Percentiles rank a stretch among this genome's conserved stretches.
Conservation (phyloP, 176 grass and related monocot species). For the Chrysopogon serrulatus region DNA sequence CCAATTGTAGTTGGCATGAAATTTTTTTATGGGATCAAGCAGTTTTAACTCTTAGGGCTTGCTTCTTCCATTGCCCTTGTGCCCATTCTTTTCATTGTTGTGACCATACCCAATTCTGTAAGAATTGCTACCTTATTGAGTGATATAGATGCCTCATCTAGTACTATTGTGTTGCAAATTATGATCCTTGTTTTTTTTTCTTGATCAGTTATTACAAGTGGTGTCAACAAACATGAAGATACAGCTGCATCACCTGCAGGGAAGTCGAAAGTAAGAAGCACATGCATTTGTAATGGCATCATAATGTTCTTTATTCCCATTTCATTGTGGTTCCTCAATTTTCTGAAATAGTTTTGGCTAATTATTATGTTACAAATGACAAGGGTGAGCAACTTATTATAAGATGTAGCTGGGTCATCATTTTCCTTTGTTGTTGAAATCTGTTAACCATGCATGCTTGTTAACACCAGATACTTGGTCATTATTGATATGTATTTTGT, state of each 20-base stretch:
- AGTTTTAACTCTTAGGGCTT: slow-evolving; percentile 17
- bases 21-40: slow-evolving; percentile 21
- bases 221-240: slow-evolving; percentile 36
- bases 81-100: slow-evolving; percentile 24
- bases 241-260: slow-evolving; percentile 30
- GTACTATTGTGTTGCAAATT: neutral
- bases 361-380: neutral
- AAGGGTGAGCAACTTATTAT: neutral
- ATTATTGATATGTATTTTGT: neutral
- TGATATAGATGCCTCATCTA: neutral
- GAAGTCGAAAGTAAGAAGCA: slow-evolving; percentile 24
- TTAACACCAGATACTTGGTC: neutral
- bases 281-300: neutral
- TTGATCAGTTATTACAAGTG: slow-evolving; percentile 35
- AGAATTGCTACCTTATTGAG: neutral
- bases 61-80: slow-evolving; percentile 23
- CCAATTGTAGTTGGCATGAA: slow-evolving; percentile 20
- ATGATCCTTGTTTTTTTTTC: neutral
- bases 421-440: neutral
- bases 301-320: neutral
- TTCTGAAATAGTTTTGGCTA: neutral
- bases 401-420: neutral
- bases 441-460: neutral
- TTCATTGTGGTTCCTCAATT: neutral
- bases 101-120: slow-evolving; percentile 19